These are phyloP conservation scores for Parathielavia appendiculata DNA, from an alignment of 495 filamentous ascomycete species.

Conservation along the genomic window DNA sequence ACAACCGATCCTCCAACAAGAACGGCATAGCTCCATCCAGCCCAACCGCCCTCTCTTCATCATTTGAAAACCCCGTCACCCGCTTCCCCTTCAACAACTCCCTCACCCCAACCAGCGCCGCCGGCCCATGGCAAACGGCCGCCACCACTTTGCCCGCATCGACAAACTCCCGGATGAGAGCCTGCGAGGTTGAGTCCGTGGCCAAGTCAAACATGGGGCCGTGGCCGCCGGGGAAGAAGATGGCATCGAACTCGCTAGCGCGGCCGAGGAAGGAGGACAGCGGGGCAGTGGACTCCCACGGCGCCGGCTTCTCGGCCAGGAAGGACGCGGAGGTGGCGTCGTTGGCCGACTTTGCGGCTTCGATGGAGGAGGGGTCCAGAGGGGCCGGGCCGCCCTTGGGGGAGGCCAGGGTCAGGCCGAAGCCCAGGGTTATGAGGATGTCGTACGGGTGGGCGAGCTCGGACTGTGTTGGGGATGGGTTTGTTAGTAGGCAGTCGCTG, in stretches of 20 bases:
- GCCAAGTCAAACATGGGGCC: slow-evolving; percentile 75
- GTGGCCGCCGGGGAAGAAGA: slow-evolving; percentile 73
- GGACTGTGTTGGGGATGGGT: slow-evolving; percentile 35
- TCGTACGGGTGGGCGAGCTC: slow-evolving; percentile 68
- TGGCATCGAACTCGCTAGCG: slow-evolving; percentile 57
- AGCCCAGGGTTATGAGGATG: slow-evolving; percentile 47
- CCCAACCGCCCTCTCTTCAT: slow-evolving; percentile 55
- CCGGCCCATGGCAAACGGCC: slow-evolving; percentile 66
- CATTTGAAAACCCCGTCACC: slow-evolving; percentile 65
- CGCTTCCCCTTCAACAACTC: slow-evolving; percentile 50
- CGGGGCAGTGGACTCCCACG: slow-evolving; percentile 61
- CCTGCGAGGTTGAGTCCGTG: slow-evolving; percentile 45
- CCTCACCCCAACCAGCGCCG: slow-evolving; percentile 55
- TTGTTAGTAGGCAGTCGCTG: background rate
- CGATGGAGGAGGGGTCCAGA: slow-evolving; percentile 60
- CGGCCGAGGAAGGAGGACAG: slow-evolving; percentile 48
- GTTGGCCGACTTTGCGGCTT: slow-evolving; percentile 44
- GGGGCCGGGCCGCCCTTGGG: slow-evolving; percentile 64
- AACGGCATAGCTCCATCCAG: slow-evolving; percentile 56
- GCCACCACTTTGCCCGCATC: slow-evolving; percentile 55
- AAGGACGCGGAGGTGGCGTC: slow-evolving; percentile 53
- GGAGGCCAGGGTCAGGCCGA: slow-evolving; percentile 57
- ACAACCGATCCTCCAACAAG: slow-evolving; percentile 56
- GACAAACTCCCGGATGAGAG: slow-evolving; percentile 57
- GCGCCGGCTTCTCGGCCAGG: slow-evolving; percentile 43